Percentiles rank a stretch among this genome's conserved stretches.
phyloP scores from a whole-genome alignment of 805 yeast species.

The Kluyveromyces lactis region DNA sequence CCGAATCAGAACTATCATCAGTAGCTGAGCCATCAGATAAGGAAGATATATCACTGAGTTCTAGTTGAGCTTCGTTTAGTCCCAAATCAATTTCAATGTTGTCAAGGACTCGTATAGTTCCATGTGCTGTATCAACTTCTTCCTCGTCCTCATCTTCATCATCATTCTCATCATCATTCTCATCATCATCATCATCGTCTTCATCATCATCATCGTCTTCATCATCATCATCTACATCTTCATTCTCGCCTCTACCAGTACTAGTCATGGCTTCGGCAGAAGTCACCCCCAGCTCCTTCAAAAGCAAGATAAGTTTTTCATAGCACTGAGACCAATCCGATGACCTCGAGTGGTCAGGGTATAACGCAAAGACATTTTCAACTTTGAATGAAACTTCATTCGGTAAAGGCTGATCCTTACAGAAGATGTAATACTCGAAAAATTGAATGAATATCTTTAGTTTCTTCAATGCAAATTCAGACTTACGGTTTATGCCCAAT shows the following conservation, averaged over 20 bases:
- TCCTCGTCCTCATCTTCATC: no score
- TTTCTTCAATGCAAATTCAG: constrained; percentile 17
- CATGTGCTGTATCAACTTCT: constrained; percentile 2
- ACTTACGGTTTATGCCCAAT: constrained; percentile 20
- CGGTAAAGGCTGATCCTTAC: constrained; percentile 57
- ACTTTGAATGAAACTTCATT: constrained; percentile 50
- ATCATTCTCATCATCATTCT: constrained; percentile 8
- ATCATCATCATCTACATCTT: constrained; percentile 19
- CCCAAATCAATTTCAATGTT: constrained; percentile 11
- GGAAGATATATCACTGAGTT: constrained; percentile 5
- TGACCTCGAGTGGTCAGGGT: constrained; percentile 29
- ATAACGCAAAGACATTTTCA: constrained; percentile 33
- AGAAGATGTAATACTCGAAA: constrained; percentile 62
- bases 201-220: constrained; percentile 22
- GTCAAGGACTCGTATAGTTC: constrained; percentile 7
- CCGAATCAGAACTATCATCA: constrained; percentile 1
- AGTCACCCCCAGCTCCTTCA: constrained; percentile 6
- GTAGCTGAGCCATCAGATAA: constrained; percentile 9
- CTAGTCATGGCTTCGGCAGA: background rate
- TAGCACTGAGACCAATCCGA: constrained; percentile 37
- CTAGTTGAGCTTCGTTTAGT: constrained; percentile 15
- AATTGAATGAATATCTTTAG: constrained; percentile 40
- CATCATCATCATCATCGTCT: constrained; percentile 25
- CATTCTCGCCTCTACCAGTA: constrained; percentile 13
- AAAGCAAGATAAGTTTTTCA: constrained; percentile 21